Percentiles rank a stretch among this genome's conserved stretches.
Evolutionary conservation across 2,329 filamentous ascomycete species (phyloP).

Genomic region (Trichothecium sympodiale): DNA sequence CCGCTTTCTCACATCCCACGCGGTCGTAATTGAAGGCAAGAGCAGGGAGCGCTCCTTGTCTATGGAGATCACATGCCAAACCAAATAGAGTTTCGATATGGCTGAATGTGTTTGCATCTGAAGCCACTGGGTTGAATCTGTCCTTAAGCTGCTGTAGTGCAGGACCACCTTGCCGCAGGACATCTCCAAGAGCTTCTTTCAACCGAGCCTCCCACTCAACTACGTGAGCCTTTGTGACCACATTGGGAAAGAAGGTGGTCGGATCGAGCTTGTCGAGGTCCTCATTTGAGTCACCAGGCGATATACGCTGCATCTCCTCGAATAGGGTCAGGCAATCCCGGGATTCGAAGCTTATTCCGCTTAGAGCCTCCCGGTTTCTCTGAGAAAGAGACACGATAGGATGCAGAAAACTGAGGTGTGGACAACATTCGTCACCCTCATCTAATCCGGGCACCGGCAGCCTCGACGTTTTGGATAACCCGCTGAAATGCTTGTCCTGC

Average conservation of each 20-base stretch:
- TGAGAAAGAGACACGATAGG: slow-evolving; percentile 49
- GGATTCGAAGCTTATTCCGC: slow-evolving; percentile 59
- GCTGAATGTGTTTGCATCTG: background rate
- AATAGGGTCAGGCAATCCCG: slow-evolving; percentile 59
- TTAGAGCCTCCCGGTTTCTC: slow-evolving; percentile 47
- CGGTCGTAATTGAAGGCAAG: slow-evolving; percentile 73
- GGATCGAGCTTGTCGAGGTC: slow-evolving; percentile 35
- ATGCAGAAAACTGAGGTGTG: slow-evolving; percentile 50
- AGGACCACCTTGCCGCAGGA: slow-evolving; percentile 43
- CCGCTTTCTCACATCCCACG: slow-evolving; percentile 48
- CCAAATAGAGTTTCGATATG: slow-evolving; percentile 25
- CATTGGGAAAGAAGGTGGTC: slow-evolving; percentile 31
- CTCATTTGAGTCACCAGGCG: slow-evolving; percentile 39
- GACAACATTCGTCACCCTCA: slow-evolving; percentile 25
- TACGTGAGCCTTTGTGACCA: slow-evolving; percentile 55
- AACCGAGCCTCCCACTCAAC: slow-evolving; percentile 52
- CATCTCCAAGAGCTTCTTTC: slow-evolving; percentile 45
- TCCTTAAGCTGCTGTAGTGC: slow-evolving; percentile 30
- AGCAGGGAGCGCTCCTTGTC: slow-evolving; percentile 56
- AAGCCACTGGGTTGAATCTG: background rate
- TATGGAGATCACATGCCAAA: slow-evolving; percentile 48
- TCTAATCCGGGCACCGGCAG: slow-evolving; percentile 36
- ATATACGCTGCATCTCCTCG: slow-evolving; percentile 48
- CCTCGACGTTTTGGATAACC: slow-evolving; percentile 28
- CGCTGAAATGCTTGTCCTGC: slow-evolving; percentile 52